Evolutionary conservation across 805 yeast genomes (phyloP).

Genomic region (Hanseniaspora hatyaiensis): DNA sequence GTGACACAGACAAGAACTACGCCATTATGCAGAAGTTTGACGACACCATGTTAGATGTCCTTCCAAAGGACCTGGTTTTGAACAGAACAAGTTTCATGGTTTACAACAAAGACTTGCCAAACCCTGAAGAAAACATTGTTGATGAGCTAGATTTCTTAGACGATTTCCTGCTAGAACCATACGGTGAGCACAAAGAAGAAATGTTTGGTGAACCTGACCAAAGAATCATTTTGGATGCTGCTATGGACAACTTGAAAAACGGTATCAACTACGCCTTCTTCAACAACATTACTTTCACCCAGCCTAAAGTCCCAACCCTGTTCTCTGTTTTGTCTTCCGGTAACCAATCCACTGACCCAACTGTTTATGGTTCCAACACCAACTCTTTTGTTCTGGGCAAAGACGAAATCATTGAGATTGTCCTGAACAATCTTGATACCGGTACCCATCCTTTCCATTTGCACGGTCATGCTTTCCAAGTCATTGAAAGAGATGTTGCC

Average conservation of each 20-base stretch:
- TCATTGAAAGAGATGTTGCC: conserved; percentile 56
- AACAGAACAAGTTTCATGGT: conserved; percentile 67
- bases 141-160: conserved; percentile 50
- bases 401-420: conserved; percentile 57
- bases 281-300: conserved; percentile 67
- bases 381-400: conserved; percentile 54
- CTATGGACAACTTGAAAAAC: conserved; percentile 71
- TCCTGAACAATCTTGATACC: conserved; percentile 73
- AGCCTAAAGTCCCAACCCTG: conserved; percentile 79
- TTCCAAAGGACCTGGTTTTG: conserved; percentile 52
- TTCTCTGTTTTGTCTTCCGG: conserved; percentile 69
- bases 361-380: conserved; percentile 67
- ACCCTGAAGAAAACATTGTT: conserved; percentile 33
- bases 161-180: conserved; percentile 67
- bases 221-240: conserved; percentile 56
- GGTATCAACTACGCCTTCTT: conserved; percentile 96
- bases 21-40: conserved; percentile 78
- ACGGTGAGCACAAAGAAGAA: conserved; percentile 36
- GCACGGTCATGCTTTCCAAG: conserved; percentile 82
- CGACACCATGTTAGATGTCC: conserved; percentile 64
- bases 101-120: conserved; percentile 38
- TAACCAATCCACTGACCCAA: conserved; percentile 40
- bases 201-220: conserved; percentile 57
- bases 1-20: conserved; percentile 50
- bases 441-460: conserved; percentile 97